These are phyloP conservation scores for Penstemon barbatus DNA, from an alignment of 257 asterid species.

Conservation along the genomic window DNA sequence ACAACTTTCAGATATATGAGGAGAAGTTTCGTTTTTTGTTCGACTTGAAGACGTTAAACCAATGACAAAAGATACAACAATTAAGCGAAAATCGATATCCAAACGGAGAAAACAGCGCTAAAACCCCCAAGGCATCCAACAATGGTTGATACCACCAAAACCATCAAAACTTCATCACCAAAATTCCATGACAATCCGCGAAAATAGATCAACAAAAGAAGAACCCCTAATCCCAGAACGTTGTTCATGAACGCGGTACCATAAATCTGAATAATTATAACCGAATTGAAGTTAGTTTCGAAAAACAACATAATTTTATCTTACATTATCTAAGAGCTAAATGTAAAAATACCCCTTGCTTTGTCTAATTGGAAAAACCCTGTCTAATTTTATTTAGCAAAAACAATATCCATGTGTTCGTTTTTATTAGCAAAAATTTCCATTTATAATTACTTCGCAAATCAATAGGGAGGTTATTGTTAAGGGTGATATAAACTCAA, in stretches of 20 bases:
- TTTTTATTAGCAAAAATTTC: not conserved
- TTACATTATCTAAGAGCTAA: too few relatives aligned
- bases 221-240: conserved; percentile 49
- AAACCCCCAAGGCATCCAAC: conserved; percentile 50
- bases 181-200: conserved; percentile 49
- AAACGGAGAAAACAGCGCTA: conserved; percentile 38
- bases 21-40: too few relatives aligned
- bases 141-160: conserved; percentile 39
- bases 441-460: too few relatives aligned
- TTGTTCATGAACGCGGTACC: conserved; percentile 61
- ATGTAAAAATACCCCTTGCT: too few relatives aligned
- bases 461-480: too few relatives aligned
- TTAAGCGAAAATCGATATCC: conserved; percentile 46
- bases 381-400: not conserved
- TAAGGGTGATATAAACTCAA: too few relatives aligned
- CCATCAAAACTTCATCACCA: conserved; percentile 43
- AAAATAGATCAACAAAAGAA: conserved; percentile 43
- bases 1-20: too few relatives aligned
- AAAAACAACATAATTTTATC: not conserved
- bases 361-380: too few relatives aligned
- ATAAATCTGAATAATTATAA: conserved; percentile 45
- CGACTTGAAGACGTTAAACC: conserved; percentile 11
- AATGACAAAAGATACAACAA: conserved; percentile 49
- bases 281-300: not conserved
- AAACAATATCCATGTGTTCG: too few relatives aligned